Evolutionary conservation across 441 rosid genomes (phyloP).

Genomic region (Arabidopsis lyrata): DNA sequence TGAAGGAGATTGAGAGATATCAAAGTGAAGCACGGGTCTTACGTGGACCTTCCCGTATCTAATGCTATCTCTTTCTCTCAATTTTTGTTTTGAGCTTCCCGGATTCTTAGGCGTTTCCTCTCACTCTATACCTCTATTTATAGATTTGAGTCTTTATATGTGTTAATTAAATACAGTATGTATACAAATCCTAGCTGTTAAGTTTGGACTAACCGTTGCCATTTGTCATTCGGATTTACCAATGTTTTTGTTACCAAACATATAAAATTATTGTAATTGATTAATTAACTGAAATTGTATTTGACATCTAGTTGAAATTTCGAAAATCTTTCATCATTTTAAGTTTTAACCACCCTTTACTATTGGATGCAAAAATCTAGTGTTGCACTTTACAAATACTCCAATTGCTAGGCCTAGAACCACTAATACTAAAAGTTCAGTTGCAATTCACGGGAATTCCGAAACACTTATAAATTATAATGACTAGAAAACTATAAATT

Average conservation of each 20-base stretch:
- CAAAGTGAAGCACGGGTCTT: conserved; percentile 45
- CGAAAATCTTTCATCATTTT: not conserved
- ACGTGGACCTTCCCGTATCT: conserved; percentile 44
- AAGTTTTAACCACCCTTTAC: not conserved
- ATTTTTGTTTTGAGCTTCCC: conserved; percentile 14
- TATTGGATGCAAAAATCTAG: conserved; percentile 11
- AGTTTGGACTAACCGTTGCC: conserved; percentile 34
- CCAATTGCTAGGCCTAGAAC: not conserved
- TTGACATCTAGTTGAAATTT: not conserved
- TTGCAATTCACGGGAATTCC: conserved; percentile 11
- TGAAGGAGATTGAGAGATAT: conserved; percentile 32
- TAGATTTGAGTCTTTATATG: conserved; percentile 30
- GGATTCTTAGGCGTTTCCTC: conserved; percentile 26
- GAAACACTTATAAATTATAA: not conserved
- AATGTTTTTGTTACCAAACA: not conserved
- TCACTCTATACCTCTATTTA: conserved; percentile 35
- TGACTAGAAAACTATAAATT: not conserved
- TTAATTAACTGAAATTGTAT: not conserved
- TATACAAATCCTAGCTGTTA: conserved; percentile 13
- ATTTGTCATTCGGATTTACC: conserved; percentile 29
- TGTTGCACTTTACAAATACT: not conserved
- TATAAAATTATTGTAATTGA: not conserved
- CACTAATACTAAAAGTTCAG: not conserved
- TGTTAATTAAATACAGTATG: not conserved
- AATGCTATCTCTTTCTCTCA: conserved; percentile 12